A percentile compares a stretch with the other conserved stretches of the same genome.
Evolutionary conservation across 2,329 filamentous ascomycete species (phyloP).

Genomic region (Alternaria atra): DNA sequence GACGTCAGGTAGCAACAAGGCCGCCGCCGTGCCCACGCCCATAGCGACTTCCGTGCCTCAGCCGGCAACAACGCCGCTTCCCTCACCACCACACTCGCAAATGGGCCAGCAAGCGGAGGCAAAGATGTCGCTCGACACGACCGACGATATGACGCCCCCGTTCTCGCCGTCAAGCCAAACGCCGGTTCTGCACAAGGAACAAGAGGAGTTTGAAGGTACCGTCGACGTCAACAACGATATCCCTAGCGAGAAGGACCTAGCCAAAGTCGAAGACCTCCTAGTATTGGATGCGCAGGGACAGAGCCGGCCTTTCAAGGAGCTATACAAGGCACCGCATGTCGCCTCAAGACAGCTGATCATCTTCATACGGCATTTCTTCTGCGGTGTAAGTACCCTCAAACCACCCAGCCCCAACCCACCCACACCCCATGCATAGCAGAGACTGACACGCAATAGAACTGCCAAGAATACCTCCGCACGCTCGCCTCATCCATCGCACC

Average conservation of each 20-base stretch:
- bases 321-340: conserved; percentile 47
- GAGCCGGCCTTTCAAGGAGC: conserved; percentile 48
- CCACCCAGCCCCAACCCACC: too few species aligned
- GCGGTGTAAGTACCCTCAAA: conserved; percentile 66
- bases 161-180: conserved; percentile 47
- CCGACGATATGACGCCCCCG: conserved; percentile 32
- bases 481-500: conserved; percentile 66
- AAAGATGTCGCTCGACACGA: conserved; percentile 27
- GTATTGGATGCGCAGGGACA: conserved; percentile 49
- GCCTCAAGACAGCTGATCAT: conserved; percentile 69
- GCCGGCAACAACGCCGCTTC: conserved; percentile 25
- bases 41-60: conserved; percentile 17
- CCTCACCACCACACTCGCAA: conserved; percentile 39
- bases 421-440: not conserved
- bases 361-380: conserved; percentile 83
- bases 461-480: conserved; percentile 75
- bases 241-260: conserved; percentile 43
- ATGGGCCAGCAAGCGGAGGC: conserved; percentile 24
- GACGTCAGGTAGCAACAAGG: conserved; percentile 23
- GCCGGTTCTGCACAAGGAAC: conserved; percentile 41
- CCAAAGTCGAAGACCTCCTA: conserved; percentile 42
- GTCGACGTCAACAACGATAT: conserved; percentile 50
- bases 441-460: conserved; percentile 63
- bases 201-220: conserved; percentile 46
- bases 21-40: conserved; percentile 17